phyloP scores from a whole-genome alignment of 257 asterid species.

The Jaltomata sinuosa region DNA sequence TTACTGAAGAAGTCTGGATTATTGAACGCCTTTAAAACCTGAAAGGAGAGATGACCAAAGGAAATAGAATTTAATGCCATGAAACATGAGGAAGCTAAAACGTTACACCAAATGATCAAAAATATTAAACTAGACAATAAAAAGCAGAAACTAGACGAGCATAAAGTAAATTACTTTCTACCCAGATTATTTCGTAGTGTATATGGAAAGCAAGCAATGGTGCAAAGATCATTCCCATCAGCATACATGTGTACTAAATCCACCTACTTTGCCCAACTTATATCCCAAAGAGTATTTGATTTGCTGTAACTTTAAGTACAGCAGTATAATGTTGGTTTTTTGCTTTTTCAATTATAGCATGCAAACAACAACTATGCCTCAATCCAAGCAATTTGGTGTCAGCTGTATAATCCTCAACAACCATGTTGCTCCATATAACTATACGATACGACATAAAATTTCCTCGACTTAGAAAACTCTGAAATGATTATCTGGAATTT shows the following conservation, averaged over 20 bases:
- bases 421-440: neutral
- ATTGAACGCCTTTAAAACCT: slow-evolving; percentile 74
- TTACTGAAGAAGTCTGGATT: slow-evolving; percentile 61
- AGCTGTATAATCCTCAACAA: neutral
- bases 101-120: neutral
- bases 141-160: neutral
- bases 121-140: neutral
- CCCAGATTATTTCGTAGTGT: neutral
- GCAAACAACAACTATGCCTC: neutral
- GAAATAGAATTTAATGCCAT: slow-evolving; percentile 10
- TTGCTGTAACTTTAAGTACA: neutral
- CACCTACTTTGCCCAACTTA: neutral
- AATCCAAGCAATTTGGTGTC: neutral
- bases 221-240: neutral
- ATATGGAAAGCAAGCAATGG: neutral
- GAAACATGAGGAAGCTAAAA: neutral
- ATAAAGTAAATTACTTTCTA: neutral
- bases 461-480: neutral
- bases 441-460: neutral
- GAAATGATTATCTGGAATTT: neutral
- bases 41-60: slow-evolving; percentile 11
- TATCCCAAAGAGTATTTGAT: neutral
- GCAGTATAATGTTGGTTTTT: neutral
- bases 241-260: neutral
- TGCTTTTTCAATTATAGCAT: neutral